A percentile compares a stretch with the other conserved stretches of the same genome.
phyloP scores from a whole-genome alignment of 345 rosid species.

The Mallotus nudiflorus region DNA sequence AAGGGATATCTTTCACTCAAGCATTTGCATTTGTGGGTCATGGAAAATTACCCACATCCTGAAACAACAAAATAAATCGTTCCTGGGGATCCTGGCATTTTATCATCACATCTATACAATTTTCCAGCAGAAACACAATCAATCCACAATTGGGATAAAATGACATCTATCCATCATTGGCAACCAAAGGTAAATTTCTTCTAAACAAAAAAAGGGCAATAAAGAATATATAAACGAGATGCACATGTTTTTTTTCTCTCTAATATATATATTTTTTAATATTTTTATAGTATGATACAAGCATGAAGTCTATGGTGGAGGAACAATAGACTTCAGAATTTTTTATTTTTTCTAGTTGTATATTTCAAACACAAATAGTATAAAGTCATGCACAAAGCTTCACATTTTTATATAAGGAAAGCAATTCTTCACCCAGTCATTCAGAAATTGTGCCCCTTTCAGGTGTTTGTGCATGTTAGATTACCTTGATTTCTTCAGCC shows the following conservation, averaged over 20 bases:
- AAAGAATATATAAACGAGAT: too few species aligned
- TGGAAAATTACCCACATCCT: not conserved
- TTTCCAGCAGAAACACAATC: not conserved
- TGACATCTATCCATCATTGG: too few species aligned
- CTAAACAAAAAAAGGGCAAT: too few species aligned
- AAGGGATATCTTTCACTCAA: not conserved
- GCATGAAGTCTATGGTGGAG: not conserved
- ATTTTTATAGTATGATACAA: not conserved
- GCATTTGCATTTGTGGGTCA: not conserved
- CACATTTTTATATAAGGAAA: not conserved
- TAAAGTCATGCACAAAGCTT: not conserved
- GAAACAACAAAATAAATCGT: not conserved
- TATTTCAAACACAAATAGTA: not conserved
- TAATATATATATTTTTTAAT: too few species aligned
- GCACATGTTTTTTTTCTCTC: too few species aligned
- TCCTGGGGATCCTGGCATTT: not conserved
- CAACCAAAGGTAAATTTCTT: too few species aligned
- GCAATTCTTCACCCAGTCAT: not conserved
- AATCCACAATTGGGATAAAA: not conserved
- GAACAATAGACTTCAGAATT: too few species aligned
- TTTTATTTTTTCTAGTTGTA: too few species aligned
- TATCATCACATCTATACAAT: not conserved
- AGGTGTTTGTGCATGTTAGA: conserved; percentile 5
- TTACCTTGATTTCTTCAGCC: conserved; percentile 96
- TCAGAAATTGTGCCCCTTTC: not conserved